Evolutionary conservation across 2,329 filamentous ascomycete species (phyloP), one percentile per base, ranked within the genome.

Genomic region (Chalaropsis thielavioides): DNA sequence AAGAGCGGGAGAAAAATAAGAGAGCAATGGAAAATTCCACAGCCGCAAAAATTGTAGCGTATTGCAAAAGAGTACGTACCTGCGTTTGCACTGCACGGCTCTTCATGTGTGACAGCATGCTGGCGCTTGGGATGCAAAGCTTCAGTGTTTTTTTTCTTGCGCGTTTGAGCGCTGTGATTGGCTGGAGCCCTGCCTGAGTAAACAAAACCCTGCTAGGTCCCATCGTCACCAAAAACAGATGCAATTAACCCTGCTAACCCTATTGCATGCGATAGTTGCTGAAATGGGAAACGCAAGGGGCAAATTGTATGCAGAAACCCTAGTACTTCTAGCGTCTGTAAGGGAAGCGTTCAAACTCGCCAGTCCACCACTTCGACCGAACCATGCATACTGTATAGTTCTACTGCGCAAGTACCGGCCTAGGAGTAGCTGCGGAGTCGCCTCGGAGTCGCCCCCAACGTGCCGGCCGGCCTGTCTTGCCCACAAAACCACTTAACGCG

Each of bases 181-280:
- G 65, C 38, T 44, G 11, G 24, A n/a, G 41, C 5, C 7, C 4
- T 8, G 24, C 41, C 24, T 51, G 61, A 66, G 65, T 66, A 66
- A 66, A 66, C 65, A 66, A 66, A 56, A 19, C 46, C 59, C 41
- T 61, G 35, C n/a, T 19, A 19, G 51, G 63, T 64, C 43, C 41
- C 54, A 60, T 54, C 51, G 54, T 43, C 40, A 44, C 41, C 63
- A 64, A 43, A 43, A 41, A 44, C 46, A 63, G 35, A 35, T 35
- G 46, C 10, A 10, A 8, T 1, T 35, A 38, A 27, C 38, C n/a
- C 49, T 31, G 17, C 3, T 44, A 63, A 63, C 62, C 62, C 62
- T 63, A 56, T 4, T 27, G 19, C 11, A 11, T 51, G 46, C 10
- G 46, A 13, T 49, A 11, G 11, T 31, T 31, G 31, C 6, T 31